phyloP scores from a whole-genome alignment of 352 stramenopile species.

The Phytophthora agathidicida region DNA sequence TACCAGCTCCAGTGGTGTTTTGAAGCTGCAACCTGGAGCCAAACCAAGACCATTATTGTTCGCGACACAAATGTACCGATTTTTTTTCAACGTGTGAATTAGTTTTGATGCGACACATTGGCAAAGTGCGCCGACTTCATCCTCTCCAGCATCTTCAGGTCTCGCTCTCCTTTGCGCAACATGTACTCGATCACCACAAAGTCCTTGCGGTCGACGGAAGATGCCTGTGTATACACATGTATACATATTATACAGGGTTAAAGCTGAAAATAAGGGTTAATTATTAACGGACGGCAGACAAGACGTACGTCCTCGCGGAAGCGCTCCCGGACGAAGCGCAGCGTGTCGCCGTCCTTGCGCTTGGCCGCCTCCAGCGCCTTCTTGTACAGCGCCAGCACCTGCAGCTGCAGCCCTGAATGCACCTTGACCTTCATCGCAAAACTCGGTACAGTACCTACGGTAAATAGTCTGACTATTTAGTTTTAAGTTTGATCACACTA shows the following conservation, averaged over 20 bases:
- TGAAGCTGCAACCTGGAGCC: background rate
- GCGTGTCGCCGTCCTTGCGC: constrained; percentile 55
- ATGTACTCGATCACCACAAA: constrained; percentile 88
- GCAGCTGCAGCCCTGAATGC: constrained; percentile 81
- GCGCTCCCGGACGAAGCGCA: constrained; percentile 71
- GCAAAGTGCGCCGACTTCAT: constrained; percentile 73
- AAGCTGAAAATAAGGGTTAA: too few relatives aligned
- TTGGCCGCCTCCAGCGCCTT: constrained; percentile 60
- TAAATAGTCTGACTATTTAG: too few relatives aligned
- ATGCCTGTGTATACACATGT: constrained; percentile 36
- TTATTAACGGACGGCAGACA: background rate
- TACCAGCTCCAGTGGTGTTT: background rate
- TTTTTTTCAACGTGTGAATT: constrained; percentile 3
- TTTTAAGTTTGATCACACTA: too few relatives aligned
- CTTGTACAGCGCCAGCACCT: constrained; percentile 80
- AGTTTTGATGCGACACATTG: constrained; percentile 33
- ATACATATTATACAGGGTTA: too few relatives aligned
- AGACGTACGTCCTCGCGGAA: constrained; percentile 74
- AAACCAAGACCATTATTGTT: background rate
- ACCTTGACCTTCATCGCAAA: constrained; percentile 34
- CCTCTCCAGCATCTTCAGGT: constrained; percentile 79
- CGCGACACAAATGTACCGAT: background rate
- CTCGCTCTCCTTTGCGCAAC: constrained; percentile 83
- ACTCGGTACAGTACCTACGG: too few relatives aligned
- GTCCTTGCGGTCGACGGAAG: constrained; percentile 66